Evolutionary conservation across 139 green algal species (phyloP), one percentile per base, ranked within the genome.

Genomic region (Chlorella ohadii): DNA sequence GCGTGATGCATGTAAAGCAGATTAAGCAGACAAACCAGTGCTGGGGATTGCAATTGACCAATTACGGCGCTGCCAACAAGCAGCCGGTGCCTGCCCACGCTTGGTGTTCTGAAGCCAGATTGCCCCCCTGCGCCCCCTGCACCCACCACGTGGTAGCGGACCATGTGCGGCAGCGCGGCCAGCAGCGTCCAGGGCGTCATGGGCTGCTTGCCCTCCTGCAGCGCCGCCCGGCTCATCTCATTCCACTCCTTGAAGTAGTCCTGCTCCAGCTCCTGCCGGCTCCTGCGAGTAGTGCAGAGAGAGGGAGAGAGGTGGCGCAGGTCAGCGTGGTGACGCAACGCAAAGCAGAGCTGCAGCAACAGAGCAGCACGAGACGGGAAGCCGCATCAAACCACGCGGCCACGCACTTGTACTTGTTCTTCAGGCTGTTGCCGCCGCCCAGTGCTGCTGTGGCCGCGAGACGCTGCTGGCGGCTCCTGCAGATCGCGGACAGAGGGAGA

Each of bases 191-290:
- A 28, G 4, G 56, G 5, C 34, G 81, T 89, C 39, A 86, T 63
- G 2, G 61, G 68, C 25, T 39, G 31, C 4, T 77, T 23, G 15
- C 64, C n/a, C 34, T 87, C 73, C 47, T 85, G n/a, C 79, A 81
- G 38, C 15, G 59, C 36, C 34, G 79, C 33, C 23, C 67, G 13
- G n/a, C 64, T 87, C 28, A 56, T 79, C 20, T 56, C 28, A 41
- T 89, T 33, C 81, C 86, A 89, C 76, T 87, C 71, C 33, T 65
- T 64, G 57, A 79, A 85, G 67, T 87, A 87, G n/a, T 57, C 65
- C 33, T 41, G 31, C 64, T 87, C 86, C 7, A 89, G 39, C 25
- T 86, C 39, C 38, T 85, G 74, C 20, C 73, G 73, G 23, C 38
- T 87, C 81, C 86, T 89, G 72, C 11, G 38, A 25, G 11, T 3